Percentiles rank a stretch among this genome's conserved stretches.
These are phyloP conservation scores for Botrytis aclada DNA, from an alignment of 2,329 filamentous ascomycete genomes.

Conservation along the genomic window DNA sequence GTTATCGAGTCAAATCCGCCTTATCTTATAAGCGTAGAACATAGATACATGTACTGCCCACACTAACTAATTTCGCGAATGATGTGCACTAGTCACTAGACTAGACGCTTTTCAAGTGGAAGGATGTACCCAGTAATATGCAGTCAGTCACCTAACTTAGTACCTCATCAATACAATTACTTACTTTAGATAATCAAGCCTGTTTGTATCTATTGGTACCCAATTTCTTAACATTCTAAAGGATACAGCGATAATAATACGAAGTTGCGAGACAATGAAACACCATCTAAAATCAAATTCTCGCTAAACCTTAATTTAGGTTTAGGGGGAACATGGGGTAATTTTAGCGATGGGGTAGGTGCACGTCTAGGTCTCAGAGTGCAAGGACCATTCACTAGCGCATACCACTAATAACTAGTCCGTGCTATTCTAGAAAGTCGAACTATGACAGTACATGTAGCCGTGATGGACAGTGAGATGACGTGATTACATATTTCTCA, in stretches of 20 bases:
- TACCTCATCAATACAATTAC: neutral
- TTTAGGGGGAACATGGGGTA: neutral
- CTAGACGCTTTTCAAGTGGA: neutral
- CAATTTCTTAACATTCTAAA: neutral
- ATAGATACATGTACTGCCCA: neutral
- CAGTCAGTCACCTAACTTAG: no score
- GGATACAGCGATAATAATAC: neutral
- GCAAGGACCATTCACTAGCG: no score
- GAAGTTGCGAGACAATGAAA: neutral
- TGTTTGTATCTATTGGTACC: neutral
- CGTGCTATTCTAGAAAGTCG: neutral
- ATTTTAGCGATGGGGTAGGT: neutral
- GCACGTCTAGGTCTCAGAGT: neutral
- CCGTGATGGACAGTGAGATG: no score
- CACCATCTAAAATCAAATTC: neutral
- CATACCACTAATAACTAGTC: neutral
- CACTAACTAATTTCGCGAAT: neutral
- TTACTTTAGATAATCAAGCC: neutral
- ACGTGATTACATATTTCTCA: no score
- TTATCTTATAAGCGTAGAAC: accelerated
- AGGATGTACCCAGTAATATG: neutral
- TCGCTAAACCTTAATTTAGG: neutral
- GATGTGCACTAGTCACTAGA: neutral
- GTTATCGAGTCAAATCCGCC: neutral
- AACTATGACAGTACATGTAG: neutral